phyloP scores from a whole-genome alignment of 148 eudicot genomes.

The Vaccinium myrtillus region DNA sequence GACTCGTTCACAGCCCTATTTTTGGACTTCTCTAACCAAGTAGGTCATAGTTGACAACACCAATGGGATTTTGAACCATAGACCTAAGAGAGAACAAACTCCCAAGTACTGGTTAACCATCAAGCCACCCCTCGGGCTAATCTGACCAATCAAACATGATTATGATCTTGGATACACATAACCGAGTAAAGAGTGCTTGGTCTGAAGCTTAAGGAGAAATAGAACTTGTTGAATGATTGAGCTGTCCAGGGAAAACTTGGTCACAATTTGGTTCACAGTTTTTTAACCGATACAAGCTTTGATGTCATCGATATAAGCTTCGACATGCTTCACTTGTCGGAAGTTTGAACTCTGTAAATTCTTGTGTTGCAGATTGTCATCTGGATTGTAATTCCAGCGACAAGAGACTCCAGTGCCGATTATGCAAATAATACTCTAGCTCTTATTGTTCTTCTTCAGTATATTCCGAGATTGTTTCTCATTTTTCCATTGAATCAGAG shows the following conservation, averaged over 20 bases:
- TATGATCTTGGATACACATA: not conserved
- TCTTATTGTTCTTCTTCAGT: constrained; percentile 77
- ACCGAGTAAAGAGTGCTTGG: not conserved
- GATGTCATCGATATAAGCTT: not conserved
- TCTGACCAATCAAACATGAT: not conserved
- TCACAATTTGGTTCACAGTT: not conserved
- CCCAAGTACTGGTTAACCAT: no score
- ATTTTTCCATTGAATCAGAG: constrained; percentile 73
- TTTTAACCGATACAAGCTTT: not conserved
- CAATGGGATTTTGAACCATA: no score
- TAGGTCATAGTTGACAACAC: no score
- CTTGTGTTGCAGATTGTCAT: constrained; percentile 55
- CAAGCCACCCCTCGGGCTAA: not conserved
- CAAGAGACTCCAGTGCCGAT: constrained; percentile 46
- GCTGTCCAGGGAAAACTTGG: not conserved
- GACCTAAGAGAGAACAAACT: no score
- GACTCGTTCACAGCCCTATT: no score
- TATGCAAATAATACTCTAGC: constrained; percentile 64
- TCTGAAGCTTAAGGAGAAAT: not conserved
- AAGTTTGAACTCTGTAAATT: not conserved
- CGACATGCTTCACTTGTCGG: not conserved
- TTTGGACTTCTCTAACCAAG: no score
- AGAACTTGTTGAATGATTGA: not conserved
- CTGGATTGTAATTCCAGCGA: constrained; percentile 69
- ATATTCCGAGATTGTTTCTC: constrained; percentile 72